Base-by-base conservation (phyloP, 129 eudicot species). In the Flaveria sonorensis region DNA sequence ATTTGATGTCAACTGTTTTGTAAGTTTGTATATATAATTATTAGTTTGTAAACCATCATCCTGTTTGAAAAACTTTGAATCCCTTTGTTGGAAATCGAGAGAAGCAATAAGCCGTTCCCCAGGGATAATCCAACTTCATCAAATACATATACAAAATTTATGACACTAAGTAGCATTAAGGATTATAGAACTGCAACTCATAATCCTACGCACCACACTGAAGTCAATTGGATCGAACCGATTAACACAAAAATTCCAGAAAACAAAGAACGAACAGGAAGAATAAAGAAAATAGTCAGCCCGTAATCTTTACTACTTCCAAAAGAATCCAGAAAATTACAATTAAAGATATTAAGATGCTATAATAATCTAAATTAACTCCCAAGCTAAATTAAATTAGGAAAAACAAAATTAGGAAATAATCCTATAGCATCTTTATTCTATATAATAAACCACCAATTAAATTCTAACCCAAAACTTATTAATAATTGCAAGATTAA, bases 171-270 rank as follows among this genome's bases (percentile, higher is more conserved):
- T 4, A 76, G n/a, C 52, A 36, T 30, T 12, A 64, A 75, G 28
- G 36, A 66, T 32, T 36, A 76, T 23, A 32, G 4, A 50, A 18
- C 36, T 19, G 51, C 65, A 45, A 76, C 28, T 7, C 81, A 68
- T 53, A 68, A 16, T 69, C 45, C 40, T 18, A 70, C 62, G 24
- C 6, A 10, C n/a, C 28, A 26, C 2, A 30, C 3, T 30, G 36
- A 30, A 30, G 36, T 30, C 36, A 30, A 30, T 0, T 30, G 36
- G 36, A 30, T 30, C 36, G 36, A 30, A 30, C 5, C 36, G 36
- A 30, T 30, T 30, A 30, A 30, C 36, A 30, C 36, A 30, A 30
- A 30, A 30, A 30, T 30, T 30, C 36, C 36, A 3, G 4, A 30
- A 30, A 30, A 30, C 0, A 0, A 4, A 30, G 5, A 30, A 30